Percentiles rank a stretch among this genome's conserved stretches.
Conservation (phyloP, 805 yeast species). For the Saccharomycopsis synnaedendra region DNA sequence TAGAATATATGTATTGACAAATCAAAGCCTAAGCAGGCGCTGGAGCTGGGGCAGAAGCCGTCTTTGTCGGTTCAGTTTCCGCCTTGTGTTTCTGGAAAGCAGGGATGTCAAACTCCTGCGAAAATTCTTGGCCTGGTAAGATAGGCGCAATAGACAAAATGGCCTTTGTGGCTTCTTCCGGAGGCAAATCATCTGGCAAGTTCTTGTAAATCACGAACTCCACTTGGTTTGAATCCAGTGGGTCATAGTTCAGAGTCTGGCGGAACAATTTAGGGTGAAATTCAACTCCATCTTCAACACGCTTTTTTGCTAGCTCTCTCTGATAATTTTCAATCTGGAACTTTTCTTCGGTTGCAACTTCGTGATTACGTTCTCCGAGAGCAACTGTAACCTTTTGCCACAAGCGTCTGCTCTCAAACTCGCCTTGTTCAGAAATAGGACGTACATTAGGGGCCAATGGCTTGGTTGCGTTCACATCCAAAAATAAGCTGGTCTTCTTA, state of each 20-base stretch:
- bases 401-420: slow-evolving; percentile 65
- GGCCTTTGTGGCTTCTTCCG: slow-evolving; percentile 42
- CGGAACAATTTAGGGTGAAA: slow-evolving; percentile 74
- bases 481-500: slow-evolving; percentile 37
- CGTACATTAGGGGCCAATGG: slow-evolving; percentile 60
- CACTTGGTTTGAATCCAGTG: slow-evolving; percentile 29
- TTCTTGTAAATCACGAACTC: slow-evolving; percentile 60
- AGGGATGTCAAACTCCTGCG: slow-evolving; percentile 55
- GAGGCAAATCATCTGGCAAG: slow-evolving; percentile 38
- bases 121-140: slow-evolving; percentile 68
- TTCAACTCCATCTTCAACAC: slow-evolving; percentile 68
- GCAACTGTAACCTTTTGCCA: slow-evolving; percentile 83
- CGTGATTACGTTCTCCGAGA: slow-evolving; percentile 68
- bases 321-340: slow-evolving; percentile 81
- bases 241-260: slow-evolving; percentile 27
- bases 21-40: neutral
- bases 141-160: slow-evolving; percentile 65
- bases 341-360: slow-evolving; percentile 79
- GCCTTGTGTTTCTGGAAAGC: slow-evolving; percentile 40
- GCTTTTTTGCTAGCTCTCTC: slow-evolving; percentile 57
- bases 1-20: neutral
- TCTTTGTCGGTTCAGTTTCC: slow-evolving; percentile 2
- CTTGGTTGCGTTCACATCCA: slow-evolving; percentile 46
- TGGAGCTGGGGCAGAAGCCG: neutral
- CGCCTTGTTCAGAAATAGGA: slow-evolving; percentile 70